These are phyloP conservation scores for Zizania palustris DNA, from an alignment of 202 grass and related monocot species.

Conservation along the genomic window DNA sequence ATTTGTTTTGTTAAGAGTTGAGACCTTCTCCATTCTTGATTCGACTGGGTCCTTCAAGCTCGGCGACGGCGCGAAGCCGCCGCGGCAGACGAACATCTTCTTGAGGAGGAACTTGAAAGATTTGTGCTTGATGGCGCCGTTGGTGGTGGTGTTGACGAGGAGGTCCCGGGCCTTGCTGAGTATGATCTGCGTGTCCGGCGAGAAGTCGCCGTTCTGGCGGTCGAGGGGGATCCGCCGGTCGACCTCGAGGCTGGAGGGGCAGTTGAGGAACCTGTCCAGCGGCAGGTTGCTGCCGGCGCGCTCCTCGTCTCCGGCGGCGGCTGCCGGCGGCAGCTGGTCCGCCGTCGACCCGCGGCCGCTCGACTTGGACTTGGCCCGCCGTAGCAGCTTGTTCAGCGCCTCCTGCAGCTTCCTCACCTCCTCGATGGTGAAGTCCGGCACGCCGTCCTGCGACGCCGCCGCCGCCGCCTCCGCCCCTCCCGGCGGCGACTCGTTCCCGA, in stretches of 20 bases:
- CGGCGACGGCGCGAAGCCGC: slow-evolving; percentile 57
- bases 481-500: slow-evolving; percentile 56
- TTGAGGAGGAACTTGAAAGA: slow-evolving; percentile 92
- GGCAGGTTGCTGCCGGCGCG: slow-evolving; percentile 44
- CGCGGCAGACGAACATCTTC: slow-evolving; percentile 81
- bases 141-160: slow-evolving; percentile 54
- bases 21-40: slow-evolving; percentile 87
- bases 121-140: slow-evolving; percentile 62
- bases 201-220: slow-evolving; percentile 63
- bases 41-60: slow-evolving; percentile 76
- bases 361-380: slow-evolving; percentile 75
- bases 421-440: slow-evolving; percentile 84
- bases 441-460: slow-evolving; percentile 41
- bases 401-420: slow-evolving; percentile 94
- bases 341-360: slow-evolving; percentile 46
- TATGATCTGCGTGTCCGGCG: slow-evolving; percentile 94
- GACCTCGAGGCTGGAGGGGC: slow-evolving; percentile 96
- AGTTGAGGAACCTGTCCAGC: slow-evolving; percentile 92
- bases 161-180: slow-evolving; percentile 83
- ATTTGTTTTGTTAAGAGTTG: not conserved
- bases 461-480: not conserved
- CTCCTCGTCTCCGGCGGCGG: slow-evolving; percentile 6
- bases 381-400: slow-evolving; percentile 80
- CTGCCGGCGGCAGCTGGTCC: slow-evolving; percentile 17
- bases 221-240: slow-evolving; percentile 53